Evolutionary conservation across 1,284 basidiomycete species (phyloP), one percentile per base, ranked within the genome.

Genomic region (Ganoderma meredithae): DNA sequence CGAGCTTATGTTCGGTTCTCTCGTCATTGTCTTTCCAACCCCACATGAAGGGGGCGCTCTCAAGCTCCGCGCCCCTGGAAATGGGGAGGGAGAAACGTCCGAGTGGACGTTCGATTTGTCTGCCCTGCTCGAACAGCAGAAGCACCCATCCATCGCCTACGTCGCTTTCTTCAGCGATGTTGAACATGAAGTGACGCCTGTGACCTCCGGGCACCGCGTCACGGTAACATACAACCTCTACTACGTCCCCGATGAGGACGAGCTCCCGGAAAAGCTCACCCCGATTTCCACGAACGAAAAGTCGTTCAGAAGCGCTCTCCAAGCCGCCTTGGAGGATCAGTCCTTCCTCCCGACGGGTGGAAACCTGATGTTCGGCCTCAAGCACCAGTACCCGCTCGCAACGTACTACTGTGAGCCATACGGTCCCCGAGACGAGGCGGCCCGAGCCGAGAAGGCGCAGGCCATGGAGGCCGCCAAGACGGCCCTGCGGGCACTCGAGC

Each of bases 211-310:
- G 0, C 77, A 80, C 64, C 69, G 72, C 6, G 76, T 86, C 41
- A 84, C 83, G 2, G 68, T 86, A 33, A 83, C 83, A 0, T 85
- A 81, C 73, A 81, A 83, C 73, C 76, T 82, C 47, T 80, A 77
- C 64, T 75, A 76, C 63, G 56, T 68, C 22, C 31, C 47, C 43
- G 56, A 7, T 10, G 40, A 53, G 9, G 41, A 66, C n/a, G 64
- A 64, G 19, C 31, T n/a, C 5, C 10, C 55, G 2, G 49, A 13
- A 13, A 17, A 49, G 1, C 17, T 49, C 47, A 10, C 31, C 41
- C 9, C 39, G 22, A 44, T 60, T 6, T 39, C 49, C 33, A 27
- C 33, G 4, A 53, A 63, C 49, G 64, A 69, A 44, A 40, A 25
- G 41, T 40, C 44, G 31, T 66, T 75, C 65, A 61, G 65, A 39